Evolutionary conservation across 2,329 filamentous ascomycete species (phyloP).

Genomic region (Aurifilum marmelostoma): DNA sequence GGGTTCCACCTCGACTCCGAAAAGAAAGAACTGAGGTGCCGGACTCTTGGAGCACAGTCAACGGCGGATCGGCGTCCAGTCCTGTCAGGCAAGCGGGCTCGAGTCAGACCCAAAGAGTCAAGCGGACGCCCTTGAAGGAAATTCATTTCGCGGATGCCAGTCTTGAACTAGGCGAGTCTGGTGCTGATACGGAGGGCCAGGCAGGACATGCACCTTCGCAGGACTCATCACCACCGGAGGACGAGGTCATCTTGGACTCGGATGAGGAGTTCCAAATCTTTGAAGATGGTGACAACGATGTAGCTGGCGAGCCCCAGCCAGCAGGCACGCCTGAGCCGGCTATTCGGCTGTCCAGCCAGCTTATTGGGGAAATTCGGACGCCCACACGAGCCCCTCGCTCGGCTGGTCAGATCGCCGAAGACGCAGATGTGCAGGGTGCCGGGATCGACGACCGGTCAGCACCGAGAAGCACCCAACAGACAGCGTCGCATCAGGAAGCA

Average conservation of each 20-base stretch:
- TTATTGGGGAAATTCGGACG: not conserved
- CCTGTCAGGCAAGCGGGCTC: not conserved
- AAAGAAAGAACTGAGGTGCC: slow-evolving; percentile 44
- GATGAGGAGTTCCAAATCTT: slow-evolving; percentile 47
- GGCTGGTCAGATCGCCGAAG: not conserved
- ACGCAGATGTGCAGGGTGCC: not conserved
- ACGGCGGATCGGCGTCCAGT: slow-evolving; percentile 30
- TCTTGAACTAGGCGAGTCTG: slow-evolving; percentile 24
- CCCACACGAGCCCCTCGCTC: not conserved
- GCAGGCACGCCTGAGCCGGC: slow-evolving; percentile 34
- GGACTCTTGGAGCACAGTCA: slow-evolving; percentile 49
- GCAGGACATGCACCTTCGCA: slow-evolving; percentile 14
- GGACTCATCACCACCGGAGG: slow-evolving; percentile 6
- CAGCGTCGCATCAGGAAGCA: too few species aligned
- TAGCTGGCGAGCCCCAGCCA: not conserved
- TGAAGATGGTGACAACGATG: slow-evolving; percentile 33
- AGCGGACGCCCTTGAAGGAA: slow-evolving; percentile 29
- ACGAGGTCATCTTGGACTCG: slow-evolving; percentile 53
- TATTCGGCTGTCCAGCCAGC: slow-evolving; percentile 21
- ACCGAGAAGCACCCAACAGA: not conserved
- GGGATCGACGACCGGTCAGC: not conserved
- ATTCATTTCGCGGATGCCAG: slow-evolving; percentile 25
- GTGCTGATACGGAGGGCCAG: not conserved
- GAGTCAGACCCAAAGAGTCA: not conserved
- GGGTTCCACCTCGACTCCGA: slow-evolving; percentile 30